Evolutionary conservation across 805 yeast species (phyloP), one percentile per base, ranked within the genome.

Genomic region (Saturnispora quitensis): DNA sequence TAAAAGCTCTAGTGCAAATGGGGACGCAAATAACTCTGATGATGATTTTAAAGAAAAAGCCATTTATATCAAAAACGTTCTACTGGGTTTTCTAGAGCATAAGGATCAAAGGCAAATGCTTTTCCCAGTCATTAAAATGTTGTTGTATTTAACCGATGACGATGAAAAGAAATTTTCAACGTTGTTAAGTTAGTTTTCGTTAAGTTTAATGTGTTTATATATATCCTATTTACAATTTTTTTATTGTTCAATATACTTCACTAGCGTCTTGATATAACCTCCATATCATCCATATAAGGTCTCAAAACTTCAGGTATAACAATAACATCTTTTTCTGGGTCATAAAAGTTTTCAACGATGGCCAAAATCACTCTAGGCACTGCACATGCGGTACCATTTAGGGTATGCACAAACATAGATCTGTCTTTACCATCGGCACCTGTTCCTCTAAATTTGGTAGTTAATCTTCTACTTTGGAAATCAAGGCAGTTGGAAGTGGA

Each of bases 361-460:
- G 98, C 97, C 20, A 90, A 75, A 18, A 93, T 81, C 1, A 90
- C 84, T 53, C 99, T 73, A 2, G 99, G 99, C 15, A 91, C 84
- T 1, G 99, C 99, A 77, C 90, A 76, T 2, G 96, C 96, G 0
- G 99, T 93, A 17, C 97, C 99, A 58, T 93, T 93, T 45, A 93
- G 73, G 0, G 99, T 93, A 56, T 87, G 89, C 0, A 80, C 89
- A 61, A 75, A 86, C 28, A 33, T n/a, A 17, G 44, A 22, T 31
- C 43, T 50, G n/a, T 40, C 51, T 43, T 69, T 63, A n/a, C 69
- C 55, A 45, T 67, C 68, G 50, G 61, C 56, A 2, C 63, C 69
- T 0, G 50, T 46, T 34, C 66, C 64, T 50, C 70, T 72, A 60
- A 72, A 81, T 51, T 77, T 78, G 5, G 95, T 84, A 40, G 83